phyloP scores from a whole-genome alignment of 192 early-diverging fungal species.

The Dimargaris xerosporica region DNA sequence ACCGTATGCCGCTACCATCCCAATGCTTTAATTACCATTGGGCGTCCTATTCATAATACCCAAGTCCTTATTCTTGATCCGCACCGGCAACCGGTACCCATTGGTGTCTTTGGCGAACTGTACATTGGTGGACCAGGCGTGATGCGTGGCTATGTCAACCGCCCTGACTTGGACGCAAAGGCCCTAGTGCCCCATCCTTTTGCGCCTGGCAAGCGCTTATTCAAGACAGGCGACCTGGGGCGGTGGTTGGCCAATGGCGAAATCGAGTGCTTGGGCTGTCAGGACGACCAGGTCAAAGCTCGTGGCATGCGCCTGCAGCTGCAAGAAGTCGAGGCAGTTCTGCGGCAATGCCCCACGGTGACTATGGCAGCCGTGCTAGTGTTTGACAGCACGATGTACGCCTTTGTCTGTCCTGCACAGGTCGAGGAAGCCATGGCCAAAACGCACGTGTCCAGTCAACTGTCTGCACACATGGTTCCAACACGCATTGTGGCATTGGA shows the following conservation, averaged over 20 bases:
- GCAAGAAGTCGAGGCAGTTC: conserved; percentile 3
- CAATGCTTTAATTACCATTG: conserved; percentile 15
- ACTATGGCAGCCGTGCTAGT: neutral
- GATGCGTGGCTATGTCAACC: neutral
- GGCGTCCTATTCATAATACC: conserved; percentile 14
- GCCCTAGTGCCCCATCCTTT: neutral
- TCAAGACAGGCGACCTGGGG: neutral
- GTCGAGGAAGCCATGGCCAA: neutral
- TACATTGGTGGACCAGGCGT: conserved; percentile 13
- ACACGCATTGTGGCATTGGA: neutral
- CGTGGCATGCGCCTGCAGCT: neutral
- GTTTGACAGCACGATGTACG: neutral
- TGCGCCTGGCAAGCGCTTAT: neutral
- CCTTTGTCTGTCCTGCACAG: neutral
- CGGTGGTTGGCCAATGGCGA: neutral
- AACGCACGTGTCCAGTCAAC: neutral
- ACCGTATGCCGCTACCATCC: neutral
- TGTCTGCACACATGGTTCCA: neutral
- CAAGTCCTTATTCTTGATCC: conserved; percentile 18
- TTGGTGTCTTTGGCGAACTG: conserved; percentile 21
- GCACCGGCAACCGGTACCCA: conserved; percentile 12
- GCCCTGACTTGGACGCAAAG: neutral
- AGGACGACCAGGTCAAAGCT: conserved; percentile 5
- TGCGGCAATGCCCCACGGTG: neutral
- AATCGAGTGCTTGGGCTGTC: neutral